Evolutionary conservation across 805 yeast species (phyloP), one percentile per base, ranked within the genome.

Genomic region (Monosporozyma solicola): DNA sequence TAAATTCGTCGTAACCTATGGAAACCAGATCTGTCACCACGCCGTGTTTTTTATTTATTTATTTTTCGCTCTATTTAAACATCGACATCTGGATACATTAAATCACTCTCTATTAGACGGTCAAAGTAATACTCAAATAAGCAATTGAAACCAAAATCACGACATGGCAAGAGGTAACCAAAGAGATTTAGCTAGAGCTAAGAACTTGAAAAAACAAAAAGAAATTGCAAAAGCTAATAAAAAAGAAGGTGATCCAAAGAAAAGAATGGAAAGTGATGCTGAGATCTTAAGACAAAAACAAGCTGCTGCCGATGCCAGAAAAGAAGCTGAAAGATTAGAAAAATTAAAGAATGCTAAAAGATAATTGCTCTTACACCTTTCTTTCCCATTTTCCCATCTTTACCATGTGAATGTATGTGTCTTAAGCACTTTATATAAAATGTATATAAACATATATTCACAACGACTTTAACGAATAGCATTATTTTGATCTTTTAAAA

Each of bases 91-190:
- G 1, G 29, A 27, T 27, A 27, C 7, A 27, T 7, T 27, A 27
- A 27, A 27, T 27, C 29, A 27, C 29, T 27, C 29, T 27, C 7
- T 27, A 27, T 27, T 27, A 27, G 7, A 7, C 29, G 5, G 39
- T 33, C 39, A 33, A 33, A 15, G 39, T 33, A 5, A 27, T 5
- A 27, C 32, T 44, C 24, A n/a, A 41, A 9, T 7, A 20, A 41
- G 27, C 33, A 20, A 35, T 32, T 20, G 50, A 33, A 5, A 43
- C 29, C 11, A 43, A 8, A 27, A 27, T 20, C 29, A 27, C 29
- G 29, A 27, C 33, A 91, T 92, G 97, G 84, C 96, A 51, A 80
- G 99, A 75, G 99, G 99, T 33, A 94, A 92, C 70, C 98, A 94
- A 72, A 80, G 99, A 70, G 99, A 92, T 43, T 78, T 87, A 61